These are phyloP conservation scores for Ormosia emarginata DNA, from an alignment of 306 rosid genomes.

Conservation along the genomic window DNA sequence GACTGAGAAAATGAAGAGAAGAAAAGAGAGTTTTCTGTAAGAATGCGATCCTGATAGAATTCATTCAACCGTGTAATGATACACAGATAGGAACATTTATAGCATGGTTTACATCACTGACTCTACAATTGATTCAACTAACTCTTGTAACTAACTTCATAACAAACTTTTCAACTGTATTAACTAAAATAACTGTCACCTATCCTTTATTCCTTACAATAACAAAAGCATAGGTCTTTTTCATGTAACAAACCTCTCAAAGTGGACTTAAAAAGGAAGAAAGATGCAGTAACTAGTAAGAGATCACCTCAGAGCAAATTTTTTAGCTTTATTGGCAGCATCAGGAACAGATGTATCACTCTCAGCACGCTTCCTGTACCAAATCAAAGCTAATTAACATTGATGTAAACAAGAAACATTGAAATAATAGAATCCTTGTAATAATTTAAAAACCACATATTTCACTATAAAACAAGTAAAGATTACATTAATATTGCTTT, in stretches of 20 bases:
- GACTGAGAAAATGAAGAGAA: too few species aligned
- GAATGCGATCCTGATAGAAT: too few species aligned
- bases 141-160: too few species aligned
- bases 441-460: not conserved
- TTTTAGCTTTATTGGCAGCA: conserved; percentile 65
- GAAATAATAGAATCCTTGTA: not conserved
- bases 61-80: too few species aligned
- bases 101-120: too few species aligned
- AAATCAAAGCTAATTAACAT: not conserved
- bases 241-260: not conserved
- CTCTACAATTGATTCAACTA: too few species aligned
- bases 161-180: too few species aligned
- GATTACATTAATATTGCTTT: not conserved
- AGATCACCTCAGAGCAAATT: conserved; percentile 68
- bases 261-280: not conserved
- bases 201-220: too few species aligned
- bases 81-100: too few species aligned
- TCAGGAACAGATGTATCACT: conserved; percentile 71
- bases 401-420: conserved; percentile 1
- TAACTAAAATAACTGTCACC: too few species aligned
- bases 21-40: too few species aligned
- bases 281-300: not conserved
- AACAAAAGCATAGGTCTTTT: not conserved
- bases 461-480: not conserved
- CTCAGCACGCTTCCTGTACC: conserved; percentile 77